Base-by-base conservation (phyloP, 441 rosid genomes). In the Lepidium campestre region DNA sequence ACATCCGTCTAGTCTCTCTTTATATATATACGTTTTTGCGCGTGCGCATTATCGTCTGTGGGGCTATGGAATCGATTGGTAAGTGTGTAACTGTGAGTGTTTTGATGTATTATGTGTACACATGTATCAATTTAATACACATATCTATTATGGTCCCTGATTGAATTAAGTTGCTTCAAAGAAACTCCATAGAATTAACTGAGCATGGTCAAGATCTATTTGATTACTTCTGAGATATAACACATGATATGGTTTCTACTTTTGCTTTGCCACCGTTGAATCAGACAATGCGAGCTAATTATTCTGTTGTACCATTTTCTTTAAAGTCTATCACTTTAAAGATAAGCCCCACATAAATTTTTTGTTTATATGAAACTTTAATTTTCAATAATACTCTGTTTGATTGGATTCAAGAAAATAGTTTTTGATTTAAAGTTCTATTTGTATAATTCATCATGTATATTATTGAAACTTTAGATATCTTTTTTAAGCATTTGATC, bases 231-330 rank as follows among this genome's bases (percentile, higher is more conserved):
- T 25, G 56, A 23, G 56, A 23, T 45, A 29, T 25, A 46, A 36
- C 23, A 54, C 5, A 32, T 44, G 14, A 54, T 7, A 32, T 44
- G 64, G 22, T 56, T 46, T 63, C 57, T 14, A 62, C 49, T 46
- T 45, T 36, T 62, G 69, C 2, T 15, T 49, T 62, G 54, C 46
- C 45, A 69, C 15, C 22, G 40, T 42, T 44, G 49, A 62, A 45
- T 54, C 48, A 49, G 74, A 70, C 62, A 61, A 53, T 37, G 55
- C 20, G 22, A 52, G 29, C 57, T 71, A 45, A 62, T 62, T 62
- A 71, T 54, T 19, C 9, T 29, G 57, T 37, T 54, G 63, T 56
- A 23, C 41, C 62, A 62, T 47, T 67, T 53, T 44, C 36, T 40
- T 32, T 41, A 60, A 59, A 60, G 47, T 42, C 60, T 6, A 60